Conservation (phyloP, 139 green algal species). For the Chloropicon primus region DNA sequence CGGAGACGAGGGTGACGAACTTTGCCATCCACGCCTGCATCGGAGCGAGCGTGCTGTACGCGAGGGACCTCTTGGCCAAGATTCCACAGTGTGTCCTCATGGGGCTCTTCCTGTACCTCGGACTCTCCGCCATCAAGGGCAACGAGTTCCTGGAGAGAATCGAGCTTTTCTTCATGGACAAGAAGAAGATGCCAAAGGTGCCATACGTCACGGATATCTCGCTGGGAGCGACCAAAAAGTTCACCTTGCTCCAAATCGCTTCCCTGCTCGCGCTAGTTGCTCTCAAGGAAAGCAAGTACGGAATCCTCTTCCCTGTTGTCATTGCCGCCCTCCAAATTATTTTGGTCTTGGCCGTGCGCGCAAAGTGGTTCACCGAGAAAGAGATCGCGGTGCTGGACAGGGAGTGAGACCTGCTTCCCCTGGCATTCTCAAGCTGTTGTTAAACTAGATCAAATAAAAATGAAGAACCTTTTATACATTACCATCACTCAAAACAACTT, state of each 20-base stretch:
- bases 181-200: not conserved
- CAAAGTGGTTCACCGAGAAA: not conserved
- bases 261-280: not conserved
- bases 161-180: constrained; percentile 3
- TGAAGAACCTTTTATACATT: too few species aligned
- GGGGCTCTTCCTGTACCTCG: constrained; percentile 17
- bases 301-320: not conserved
- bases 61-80: not conserved
- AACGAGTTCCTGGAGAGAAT: constrained; percentile 17
- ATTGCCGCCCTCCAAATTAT: not conserved
- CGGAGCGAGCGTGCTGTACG: constrained; percentile 4
- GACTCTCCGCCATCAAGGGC: constrained; percentile 1
- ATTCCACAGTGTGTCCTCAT: constrained; percentile 13
- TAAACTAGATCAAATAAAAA: too few species aligned
- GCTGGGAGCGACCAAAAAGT: not conserved
- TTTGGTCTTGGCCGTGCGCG: not conserved
- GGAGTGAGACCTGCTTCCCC: too few species aligned
- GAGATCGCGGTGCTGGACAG: not conserved
- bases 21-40: constrained; percentile 10
- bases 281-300: not conserved
- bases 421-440: too few species aligned
- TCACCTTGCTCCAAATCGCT: not conserved
- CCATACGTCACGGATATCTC: not conserved
- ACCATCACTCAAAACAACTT: too few species aligned
- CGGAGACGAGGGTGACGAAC: constrained; percentile 10